These are phyloP conservation scores for Arthromyces matolae DNA, from an alignment of 768 basidiomycete genomes.

Conservation along the genomic window DNA sequence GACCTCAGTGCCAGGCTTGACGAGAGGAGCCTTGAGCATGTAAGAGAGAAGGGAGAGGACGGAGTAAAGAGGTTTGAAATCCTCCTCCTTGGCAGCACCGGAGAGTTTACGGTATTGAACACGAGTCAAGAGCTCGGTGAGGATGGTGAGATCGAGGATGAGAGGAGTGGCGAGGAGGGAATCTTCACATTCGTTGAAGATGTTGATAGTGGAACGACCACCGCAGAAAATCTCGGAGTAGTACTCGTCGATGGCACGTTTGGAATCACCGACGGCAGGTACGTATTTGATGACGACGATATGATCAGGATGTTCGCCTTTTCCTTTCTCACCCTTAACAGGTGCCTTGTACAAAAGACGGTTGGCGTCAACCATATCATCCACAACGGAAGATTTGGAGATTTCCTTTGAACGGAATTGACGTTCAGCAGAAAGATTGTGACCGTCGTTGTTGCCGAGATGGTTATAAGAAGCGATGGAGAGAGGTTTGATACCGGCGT, in stretches of 20 bases:
- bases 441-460: conserved; percentile 96
- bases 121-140: conserved; percentile 91
- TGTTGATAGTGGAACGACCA: conserved; percentile 89
- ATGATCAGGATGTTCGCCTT: conserved; percentile 98
- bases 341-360: conserved; percentile 86
- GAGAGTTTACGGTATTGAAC: conserved; percentile 75
- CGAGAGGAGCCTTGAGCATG: conserved; percentile 98
- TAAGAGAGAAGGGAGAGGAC: conserved; percentile 91
- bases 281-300: conserved; percentile 97
- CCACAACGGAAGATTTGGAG: conserved; percentile 93
- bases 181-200: conserved; percentile 99
- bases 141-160: conserved; percentile 90
- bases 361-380: conserved; percentile 97
- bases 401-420: conserved; percentile 99
- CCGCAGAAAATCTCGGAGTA: conserved; percentile 98
- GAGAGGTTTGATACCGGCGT: conserved; percentile 96
- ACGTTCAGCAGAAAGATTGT: conserved; percentile 82
- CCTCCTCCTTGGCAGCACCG: conserved; percentile 30
- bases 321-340: conserved; percentile 52
- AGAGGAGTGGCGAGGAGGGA: conserved; percentile 94
- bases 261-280: conserved; percentile 94
- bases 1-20: conserved; percentile 90
- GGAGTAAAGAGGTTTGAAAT: conserved; percentile 83
- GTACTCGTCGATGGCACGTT: conserved; percentile 99
- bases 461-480: conserved; percentile 99